A percentile compares a stretch with the other conserved stretches of the same genome.
These are phyloP conservation scores for Scedosporium apiospermum DNA, from an alignment of 2,329 filamentous ascomycete genomes.

Conservation along the genomic window DNA sequence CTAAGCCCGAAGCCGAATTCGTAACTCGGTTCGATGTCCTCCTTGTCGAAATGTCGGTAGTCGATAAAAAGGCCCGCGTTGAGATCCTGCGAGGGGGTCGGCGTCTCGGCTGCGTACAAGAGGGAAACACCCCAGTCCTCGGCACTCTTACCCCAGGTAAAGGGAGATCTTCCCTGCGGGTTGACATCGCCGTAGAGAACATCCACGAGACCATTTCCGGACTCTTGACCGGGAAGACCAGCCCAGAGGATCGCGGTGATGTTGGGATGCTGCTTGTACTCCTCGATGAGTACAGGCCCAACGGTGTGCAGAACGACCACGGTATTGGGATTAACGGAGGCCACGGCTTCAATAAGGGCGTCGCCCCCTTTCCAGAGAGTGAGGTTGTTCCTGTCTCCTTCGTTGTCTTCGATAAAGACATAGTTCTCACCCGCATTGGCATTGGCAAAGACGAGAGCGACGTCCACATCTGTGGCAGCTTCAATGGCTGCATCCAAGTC, in stretches of 20 bases:
- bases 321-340: conserved; percentile 48
- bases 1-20: conserved; percentile 73
- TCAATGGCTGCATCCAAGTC: conserved; percentile 47
- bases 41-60: conserved; percentile 72
- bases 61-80: conserved; percentile 59
- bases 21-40: conserved; percentile 58
- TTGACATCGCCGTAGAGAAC: conserved; percentile 65
- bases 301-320: conserved; percentile 59
- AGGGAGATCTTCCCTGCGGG: conserved; percentile 41
- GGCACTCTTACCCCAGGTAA: conserved; percentile 45
- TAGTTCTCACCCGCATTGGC: conserved; percentile 64
- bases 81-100: background rate
- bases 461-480: conserved; percentile 43
- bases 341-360: conserved; percentile 44
- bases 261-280: conserved; percentile 53
- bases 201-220: conserved; percentile 63
- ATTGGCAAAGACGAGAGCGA: conserved; percentile 58
- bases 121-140: background rate
- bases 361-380: conserved; percentile 57
- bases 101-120: background rate
- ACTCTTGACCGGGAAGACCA: conserved; percentile 69
- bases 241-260: conserved; percentile 66
- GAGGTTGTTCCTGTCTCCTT: conserved; percentile 55
- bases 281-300: conserved; percentile 48
- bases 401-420: conserved; percentile 55